These are phyloP conservation scores for Penicillium sp. DNA, from an alignment of 2,329 filamentous ascomycete species.

Conservation along the genomic window DNA sequence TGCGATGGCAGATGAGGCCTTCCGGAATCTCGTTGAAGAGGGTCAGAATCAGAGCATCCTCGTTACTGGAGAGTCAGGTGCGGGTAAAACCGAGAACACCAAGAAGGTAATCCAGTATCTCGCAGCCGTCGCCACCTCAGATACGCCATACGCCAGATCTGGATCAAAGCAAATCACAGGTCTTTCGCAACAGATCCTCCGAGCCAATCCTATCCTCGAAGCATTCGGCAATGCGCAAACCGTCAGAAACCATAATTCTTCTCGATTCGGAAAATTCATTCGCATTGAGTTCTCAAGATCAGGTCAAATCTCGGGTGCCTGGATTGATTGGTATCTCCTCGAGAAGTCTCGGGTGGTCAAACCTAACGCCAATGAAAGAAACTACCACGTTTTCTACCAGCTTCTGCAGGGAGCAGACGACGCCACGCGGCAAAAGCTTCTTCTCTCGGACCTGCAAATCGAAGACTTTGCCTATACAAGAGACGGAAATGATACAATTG, in stretches of 20 bases:
- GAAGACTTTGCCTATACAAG: slow-evolving; percentile 90
- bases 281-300: slow-evolving; percentile 88
- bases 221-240: slow-evolving; percentile 98
- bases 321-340: slow-evolving; percentile 97
- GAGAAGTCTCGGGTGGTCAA: slow-evolving; percentile 97
- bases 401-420: slow-evolving; percentile 79
- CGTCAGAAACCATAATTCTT: slow-evolving; percentile 97
- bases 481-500: slow-evolving; percentile 87
- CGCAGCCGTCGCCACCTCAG: slow-evolving; percentile 85
- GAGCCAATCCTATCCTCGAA: slow-evolving; percentile 96
- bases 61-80: slow-evolving; percentile 96
- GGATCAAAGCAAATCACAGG: slow-evolving; percentile 72
- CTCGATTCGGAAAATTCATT: slow-evolving; percentile 97
- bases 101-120: slow-evolving; percentile 99
- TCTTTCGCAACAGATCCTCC: slow-evolving; percentile 91
- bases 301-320: slow-evolving; percentile 91
- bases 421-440: slow-evolving; percentile 71
- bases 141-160: slow-evolving; percentile 63
- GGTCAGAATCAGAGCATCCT: slow-evolving; percentile 96
- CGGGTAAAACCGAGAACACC: slow-evolving; percentile 97
- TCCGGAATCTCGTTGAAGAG: slow-evolving; percentile 92
- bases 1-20: slow-evolving; percentile 95
- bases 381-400: slow-evolving; percentile 98
- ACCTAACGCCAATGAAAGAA: slow-evolving; percentile 83
- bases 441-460: slow-evolving; percentile 72